Evolutionary conservation across 1,284 basidiomycete species (phyloP).

Genomic region (Cryptococcus floricola): DNA sequence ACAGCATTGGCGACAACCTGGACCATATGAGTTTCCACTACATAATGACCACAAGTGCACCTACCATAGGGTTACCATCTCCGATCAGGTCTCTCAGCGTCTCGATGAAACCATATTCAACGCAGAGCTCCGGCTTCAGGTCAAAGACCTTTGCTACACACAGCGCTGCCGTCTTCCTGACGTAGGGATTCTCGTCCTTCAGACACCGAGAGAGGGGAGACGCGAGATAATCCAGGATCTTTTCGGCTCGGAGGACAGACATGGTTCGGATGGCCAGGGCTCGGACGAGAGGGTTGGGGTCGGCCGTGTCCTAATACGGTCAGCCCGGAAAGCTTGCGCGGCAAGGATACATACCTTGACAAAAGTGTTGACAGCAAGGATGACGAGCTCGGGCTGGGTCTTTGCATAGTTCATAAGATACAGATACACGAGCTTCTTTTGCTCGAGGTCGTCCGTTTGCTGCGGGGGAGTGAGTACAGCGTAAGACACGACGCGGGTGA

Average conservation of each 20-base stretch:
- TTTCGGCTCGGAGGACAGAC: constrained; percentile 94
- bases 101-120: constrained; percentile 91
- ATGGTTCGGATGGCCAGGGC: constrained; percentile 96
- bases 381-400: constrained; percentile 94
- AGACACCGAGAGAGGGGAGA: constrained; percentile 89
- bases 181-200: constrained; percentile 93
- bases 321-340: not conserved
- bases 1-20: constrained; percentile 94
- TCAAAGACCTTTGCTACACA: constrained; percentile 96
- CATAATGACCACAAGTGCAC: constrained; percentile 20
- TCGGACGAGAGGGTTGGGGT: constrained; percentile 91
- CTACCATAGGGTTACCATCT: constrained; percentile 94
- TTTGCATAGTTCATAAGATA: constrained; percentile 99
- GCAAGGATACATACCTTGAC: constrained; percentile 58
- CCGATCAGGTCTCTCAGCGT: constrained; percentile 64
- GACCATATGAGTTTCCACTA: not conserved
- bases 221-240: constrained; percentile 97
- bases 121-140: constrained; percentile 87
- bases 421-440: constrained; percentile 75
- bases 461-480: constrained; percentile 15
- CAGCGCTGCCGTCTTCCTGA: constrained; percentile 92
- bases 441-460: constrained; percentile 53
- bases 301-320: constrained; percentile 74
- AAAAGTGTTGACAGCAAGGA: constrained; percentile 97
- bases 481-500: not conserved